phyloP scores from a whole-genome alignment of 1,284 basidiomycete species.

The Lignosus rhinocerotis region DNA sequence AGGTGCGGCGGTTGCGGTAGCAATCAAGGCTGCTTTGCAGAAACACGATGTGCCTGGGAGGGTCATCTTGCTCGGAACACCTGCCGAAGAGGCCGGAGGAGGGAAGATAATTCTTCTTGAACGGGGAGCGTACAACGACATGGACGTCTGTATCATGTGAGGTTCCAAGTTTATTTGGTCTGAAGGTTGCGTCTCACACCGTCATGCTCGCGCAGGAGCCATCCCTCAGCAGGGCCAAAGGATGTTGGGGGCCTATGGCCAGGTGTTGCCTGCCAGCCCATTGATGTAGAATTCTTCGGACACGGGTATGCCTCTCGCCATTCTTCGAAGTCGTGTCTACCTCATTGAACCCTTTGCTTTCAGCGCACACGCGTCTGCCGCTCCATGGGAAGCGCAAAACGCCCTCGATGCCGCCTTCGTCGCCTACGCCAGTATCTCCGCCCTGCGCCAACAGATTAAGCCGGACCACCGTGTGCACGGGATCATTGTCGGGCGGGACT shows the following conservation, averaged over 20 bases:
- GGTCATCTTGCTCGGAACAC: conserved; percentile 80
- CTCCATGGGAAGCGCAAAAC: conserved; percentile 84
- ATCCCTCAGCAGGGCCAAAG: conserved; percentile 54
- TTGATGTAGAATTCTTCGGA: conserved; percentile 68
- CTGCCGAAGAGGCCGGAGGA: conserved; percentile 80
- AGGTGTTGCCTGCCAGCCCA: conserved; percentile 57
- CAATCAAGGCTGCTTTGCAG: conserved; percentile 67
- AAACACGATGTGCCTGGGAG: conserved; percentile 67
- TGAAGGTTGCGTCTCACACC: conserved; percentile 8
- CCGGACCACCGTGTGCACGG: conserved; percentile 67
- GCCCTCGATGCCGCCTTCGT: conserved; percentile 84
- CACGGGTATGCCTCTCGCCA: conserved; percentile 45
- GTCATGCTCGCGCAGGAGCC: conserved; percentile 49
- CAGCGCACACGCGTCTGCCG: conserved; percentile 73
- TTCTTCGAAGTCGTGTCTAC: neutral
- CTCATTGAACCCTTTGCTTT: neutral
- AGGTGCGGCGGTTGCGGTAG: conserved; percentile 75
- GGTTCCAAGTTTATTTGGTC: conserved; percentile 19
- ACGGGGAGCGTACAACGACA: conserved; percentile 70
- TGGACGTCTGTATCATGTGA: conserved; percentile 79
- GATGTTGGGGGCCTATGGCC: conserved; percentile 51
- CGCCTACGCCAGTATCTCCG: conserved; percentile 75
- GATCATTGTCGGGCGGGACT: conserved; percentile 60
- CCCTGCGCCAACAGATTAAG: conserved; percentile 64
- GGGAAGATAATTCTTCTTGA: conserved; percentile 78